Conservation (phyloP, 202 grass and related monocot genomes). For the Digitaria exilis region DNA sequence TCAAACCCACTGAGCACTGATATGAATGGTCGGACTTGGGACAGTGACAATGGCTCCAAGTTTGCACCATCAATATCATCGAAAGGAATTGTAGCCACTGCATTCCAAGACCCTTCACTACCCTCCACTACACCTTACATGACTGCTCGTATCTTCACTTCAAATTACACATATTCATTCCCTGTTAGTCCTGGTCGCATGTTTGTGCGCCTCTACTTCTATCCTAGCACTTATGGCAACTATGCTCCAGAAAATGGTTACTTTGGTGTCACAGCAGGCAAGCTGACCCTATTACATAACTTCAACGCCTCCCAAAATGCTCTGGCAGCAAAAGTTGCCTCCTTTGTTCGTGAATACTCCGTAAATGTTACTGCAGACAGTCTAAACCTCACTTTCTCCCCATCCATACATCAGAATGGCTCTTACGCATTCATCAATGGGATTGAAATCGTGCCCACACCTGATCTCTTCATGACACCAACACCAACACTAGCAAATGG, state of each 20-base stretch:
- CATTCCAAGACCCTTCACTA: slow-evolving; percentile 35
- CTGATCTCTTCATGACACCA: slow-evolving; percentile 50
- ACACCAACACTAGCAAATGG: slow-evolving; percentile 1
- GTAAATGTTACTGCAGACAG: slow-evolving; percentile 42
- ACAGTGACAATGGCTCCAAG: slow-evolving; percentile 41
- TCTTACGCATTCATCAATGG: slow-evolving; percentile 76
- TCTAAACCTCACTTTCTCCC: slow-evolving; percentile 61
- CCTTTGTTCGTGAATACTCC: slow-evolving; percentile 53
- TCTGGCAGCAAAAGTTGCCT: not conserved
- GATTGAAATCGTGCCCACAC: slow-evolving; percentile 66
- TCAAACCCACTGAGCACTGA: not conserved
- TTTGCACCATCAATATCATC: slow-evolving; percentile 26
- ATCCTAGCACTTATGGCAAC: slow-evolving; percentile 46
- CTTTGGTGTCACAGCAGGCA: slow-evolving; percentile 52
- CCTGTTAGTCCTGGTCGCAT: slow-evolving; percentile 47
- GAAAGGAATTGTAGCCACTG: not conserved
- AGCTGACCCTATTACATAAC: slow-evolving; percentile 46
- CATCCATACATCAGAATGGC: slow-evolving; percentile 33
- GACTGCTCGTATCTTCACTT: slow-evolving; percentile 68
- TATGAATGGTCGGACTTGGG: slow-evolving; percentile 45
- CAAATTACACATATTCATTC: slow-evolving; percentile 71
- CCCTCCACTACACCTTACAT: slow-evolving; percentile 32
- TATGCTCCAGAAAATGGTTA: slow-evolving; percentile 17
- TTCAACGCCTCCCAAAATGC: slow-evolving; percentile 64
- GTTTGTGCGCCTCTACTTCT: slow-evolving; percentile 85